Evolutionary conservation across 306 rosid species (phyloP).

Genomic region (Corylus heterophylla): DNA sequence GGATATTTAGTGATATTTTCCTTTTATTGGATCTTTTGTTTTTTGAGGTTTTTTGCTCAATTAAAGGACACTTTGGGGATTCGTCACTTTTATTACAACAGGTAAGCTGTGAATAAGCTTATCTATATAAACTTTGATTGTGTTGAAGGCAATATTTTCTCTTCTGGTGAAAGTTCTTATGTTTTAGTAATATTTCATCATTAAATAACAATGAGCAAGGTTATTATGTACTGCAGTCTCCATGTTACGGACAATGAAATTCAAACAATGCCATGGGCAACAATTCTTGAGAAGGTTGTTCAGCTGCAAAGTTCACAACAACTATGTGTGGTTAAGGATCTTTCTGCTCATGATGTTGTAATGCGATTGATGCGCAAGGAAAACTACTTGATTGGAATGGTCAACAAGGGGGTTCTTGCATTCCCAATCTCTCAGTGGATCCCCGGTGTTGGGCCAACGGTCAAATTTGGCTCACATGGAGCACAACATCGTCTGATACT

Average conservation of each 20-base stretch:
- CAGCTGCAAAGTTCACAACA: conserved; percentile 62
- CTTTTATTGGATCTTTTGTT: conserved; percentile 83
- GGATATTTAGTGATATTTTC: conserved; percentile 92
- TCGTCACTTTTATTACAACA: conserved; percentile 76
- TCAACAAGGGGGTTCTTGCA: conserved; percentile 91
- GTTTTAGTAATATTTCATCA: background rate
- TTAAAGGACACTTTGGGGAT: conserved; percentile 65
- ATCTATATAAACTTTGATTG: conserved; percentile 3
- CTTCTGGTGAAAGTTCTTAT: background rate
- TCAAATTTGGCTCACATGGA: conserved; percentile 54
- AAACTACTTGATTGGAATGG: conserved; percentile 91
- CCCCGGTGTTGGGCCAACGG: conserved; percentile 84
- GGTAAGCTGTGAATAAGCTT: conserved; percentile 41
- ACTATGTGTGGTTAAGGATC: conserved; percentile 86
- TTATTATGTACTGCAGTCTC: conserved; percentile 58
- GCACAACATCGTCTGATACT: conserved; percentile 54
- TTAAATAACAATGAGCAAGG: conserved; percentile 14
- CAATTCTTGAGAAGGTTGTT: conserved; percentile 80
- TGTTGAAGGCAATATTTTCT: conserved; percentile 11
- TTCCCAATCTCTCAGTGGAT: conserved; percentile 89
- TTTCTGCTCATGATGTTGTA: conserved; percentile 86
- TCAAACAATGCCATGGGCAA: conserved; percentile 96
- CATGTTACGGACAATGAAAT: conserved; percentile 79
- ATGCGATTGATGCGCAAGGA: conserved; percentile 99
- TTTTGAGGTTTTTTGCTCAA: conserved; percentile 86